Evolutionary conservation across 78 protist species (phyloP).

Genomic region (Emiliania huxleyi): DNA sequence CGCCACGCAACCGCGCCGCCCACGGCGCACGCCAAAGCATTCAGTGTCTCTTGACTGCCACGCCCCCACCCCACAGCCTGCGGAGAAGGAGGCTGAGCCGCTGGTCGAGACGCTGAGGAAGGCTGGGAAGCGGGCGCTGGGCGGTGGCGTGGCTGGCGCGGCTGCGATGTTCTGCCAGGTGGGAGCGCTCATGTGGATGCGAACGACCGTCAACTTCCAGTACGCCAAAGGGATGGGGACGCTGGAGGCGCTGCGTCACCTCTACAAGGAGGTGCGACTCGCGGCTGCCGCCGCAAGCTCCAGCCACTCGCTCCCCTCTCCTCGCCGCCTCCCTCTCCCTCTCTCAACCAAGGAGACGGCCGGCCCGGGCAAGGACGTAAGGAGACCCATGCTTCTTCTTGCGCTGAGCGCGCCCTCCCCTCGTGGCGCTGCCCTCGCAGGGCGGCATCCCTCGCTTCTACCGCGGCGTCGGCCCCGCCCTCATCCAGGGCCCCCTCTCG

Average conservation of each 20-base stretch:
- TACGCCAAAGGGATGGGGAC: constrained; percentile 4
- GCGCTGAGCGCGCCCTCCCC: constrained; percentile 37
- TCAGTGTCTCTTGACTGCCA: no score
- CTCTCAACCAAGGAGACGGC: background rate
- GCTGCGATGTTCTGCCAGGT: constrained; percentile 74
- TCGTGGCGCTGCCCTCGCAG: constrained; percentile 33
- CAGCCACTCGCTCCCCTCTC: background rate
- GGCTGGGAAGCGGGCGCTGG: constrained; percentile 59
- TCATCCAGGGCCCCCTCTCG: constrained; percentile 30
- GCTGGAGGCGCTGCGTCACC: background rate
- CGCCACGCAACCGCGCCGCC: no score
- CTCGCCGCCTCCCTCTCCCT: background rate
- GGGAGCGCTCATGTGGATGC: constrained; percentile 71
- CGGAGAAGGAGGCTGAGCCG: background rate
- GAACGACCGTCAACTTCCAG: constrained; percentile 73
- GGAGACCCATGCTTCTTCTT: no score
- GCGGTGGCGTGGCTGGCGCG: constrained; percentile 78
- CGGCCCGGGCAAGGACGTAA: no score
- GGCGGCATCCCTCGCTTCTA: constrained; percentile 82
- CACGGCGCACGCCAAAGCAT: no score
- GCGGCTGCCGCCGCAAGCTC: no score
- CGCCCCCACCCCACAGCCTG: no score
- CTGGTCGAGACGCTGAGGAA: background rate
- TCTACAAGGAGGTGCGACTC: no score
- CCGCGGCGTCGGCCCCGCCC: constrained; percentile 71